Conservation (phyloP, 2,329 filamentous ascomycete species). For the Aspergillus amoenus region DNA sequence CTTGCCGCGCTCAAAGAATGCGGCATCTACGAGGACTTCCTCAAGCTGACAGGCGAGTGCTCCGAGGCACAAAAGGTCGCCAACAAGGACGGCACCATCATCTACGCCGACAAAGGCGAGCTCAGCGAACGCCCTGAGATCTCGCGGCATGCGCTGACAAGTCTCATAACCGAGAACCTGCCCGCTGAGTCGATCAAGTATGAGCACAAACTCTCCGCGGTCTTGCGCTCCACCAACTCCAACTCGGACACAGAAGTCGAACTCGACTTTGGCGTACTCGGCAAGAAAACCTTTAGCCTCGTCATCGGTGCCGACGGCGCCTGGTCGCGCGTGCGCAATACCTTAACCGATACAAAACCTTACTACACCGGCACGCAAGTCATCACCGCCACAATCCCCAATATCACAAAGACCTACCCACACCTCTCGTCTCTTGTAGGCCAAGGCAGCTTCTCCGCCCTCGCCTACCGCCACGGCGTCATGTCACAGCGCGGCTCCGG, state of each 20-base stretch:
- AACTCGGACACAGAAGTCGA: neutral
- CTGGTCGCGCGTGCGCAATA: conserved; percentile 25
- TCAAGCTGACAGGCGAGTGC: conserved; percentile 6
- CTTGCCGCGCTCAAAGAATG: conserved; percentile 24
- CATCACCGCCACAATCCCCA: conserved; percentile 18
- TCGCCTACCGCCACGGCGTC: conserved; percentile 25
- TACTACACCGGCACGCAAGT: conserved; percentile 20
- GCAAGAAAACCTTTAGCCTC: conserved; percentile 18
- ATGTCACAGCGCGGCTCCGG: conserved; percentile 25
- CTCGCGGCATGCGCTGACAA: conserved; percentile 21
- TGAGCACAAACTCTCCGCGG: conserved; percentile 21
- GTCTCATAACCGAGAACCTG: conserved; percentile 16
- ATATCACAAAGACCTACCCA: conserved; percentile 23
- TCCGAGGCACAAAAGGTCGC: conserved; percentile 1
- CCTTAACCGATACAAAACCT: conserved; percentile 22
- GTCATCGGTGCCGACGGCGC: conserved; percentile 31
- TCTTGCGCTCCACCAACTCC: neutral
- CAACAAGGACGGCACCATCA: conserved; percentile 1
- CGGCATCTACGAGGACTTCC: conserved; percentile 25
- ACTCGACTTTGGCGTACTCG: conserved; percentile 18
- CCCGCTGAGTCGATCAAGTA: conserved; percentile 20
- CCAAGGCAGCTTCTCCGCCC: conserved; percentile 26
- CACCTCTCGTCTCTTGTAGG: conserved; percentile 24
- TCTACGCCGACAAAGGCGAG: conserved; percentile 1
- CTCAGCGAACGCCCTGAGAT: conserved; percentile 26